Conservation (phyloP, 768 basidiomycete species). For the Leucocoprinus birnbaumii region DNA sequence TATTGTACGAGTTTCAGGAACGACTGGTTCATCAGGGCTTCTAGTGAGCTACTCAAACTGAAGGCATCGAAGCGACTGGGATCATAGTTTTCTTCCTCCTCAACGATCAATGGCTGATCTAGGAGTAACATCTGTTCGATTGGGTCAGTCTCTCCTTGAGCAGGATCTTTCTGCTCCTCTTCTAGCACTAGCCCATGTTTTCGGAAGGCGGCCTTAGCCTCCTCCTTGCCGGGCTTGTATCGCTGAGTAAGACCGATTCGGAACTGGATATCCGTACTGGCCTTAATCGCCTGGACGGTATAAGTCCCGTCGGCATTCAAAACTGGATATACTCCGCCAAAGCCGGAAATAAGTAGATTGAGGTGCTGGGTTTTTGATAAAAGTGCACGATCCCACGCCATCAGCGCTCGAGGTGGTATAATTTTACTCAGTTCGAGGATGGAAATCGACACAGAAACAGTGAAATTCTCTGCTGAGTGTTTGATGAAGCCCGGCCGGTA, state of each 20-base stretch:
- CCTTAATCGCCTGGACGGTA: constrained; percentile 26
- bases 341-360: constrained; percentile 61
- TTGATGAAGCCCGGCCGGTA: constrained; percentile 61
- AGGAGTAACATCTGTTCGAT: constrained; percentile 15
- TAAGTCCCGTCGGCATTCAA: constrained; percentile 41
- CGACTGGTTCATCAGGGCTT: constrained; percentile 55
- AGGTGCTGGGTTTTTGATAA: constrained; percentile 56
- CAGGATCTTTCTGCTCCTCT: constrained; percentile 39
- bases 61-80: constrained; percentile 52
- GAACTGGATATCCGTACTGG: constrained; percentile 42
- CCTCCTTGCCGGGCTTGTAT: constrained; percentile 58
- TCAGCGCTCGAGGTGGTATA: constrained; percentile 62
- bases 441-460: constrained; percentile 55
- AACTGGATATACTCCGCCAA: constrained; percentile 51
- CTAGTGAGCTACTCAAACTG: constrained; percentile 62
- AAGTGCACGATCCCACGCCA: constrained; percentile 72
- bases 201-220: constrained; percentile 44
- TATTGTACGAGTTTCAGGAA: constrained; percentile 53
- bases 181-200: constrained; percentile 46
- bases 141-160: constrained; percentile 1
- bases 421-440: constrained; percentile 45
- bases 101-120: constrained; percentile 15
- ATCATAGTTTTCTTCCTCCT: constrained; percentile 30
- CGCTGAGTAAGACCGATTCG: constrained; percentile 56
- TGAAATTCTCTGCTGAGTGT: constrained; percentile 41